Base-by-base conservation (phyloP, 768 basidiomycete genomes). In the Serendipita indica region DNA sequence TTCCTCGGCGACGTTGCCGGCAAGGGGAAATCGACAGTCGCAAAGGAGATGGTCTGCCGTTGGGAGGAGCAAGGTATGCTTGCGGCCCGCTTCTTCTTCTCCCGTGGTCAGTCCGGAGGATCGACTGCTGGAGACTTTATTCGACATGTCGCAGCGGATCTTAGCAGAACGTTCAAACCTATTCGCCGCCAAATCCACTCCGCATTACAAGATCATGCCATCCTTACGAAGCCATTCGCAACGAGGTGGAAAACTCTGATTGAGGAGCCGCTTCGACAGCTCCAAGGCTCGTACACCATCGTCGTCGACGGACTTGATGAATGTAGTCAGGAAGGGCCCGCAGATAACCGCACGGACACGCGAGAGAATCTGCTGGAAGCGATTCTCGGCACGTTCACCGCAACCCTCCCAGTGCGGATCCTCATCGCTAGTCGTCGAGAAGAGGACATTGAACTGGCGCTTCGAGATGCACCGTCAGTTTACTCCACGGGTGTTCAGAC, bases 21-120 rank as follows among this genome's bases (percentile, higher is more conserved):
- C n/a, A 43, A n/a, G n/a, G 41, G 41, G 5, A 43, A 43, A n/a
- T 43, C 41, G 41, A 43, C 41, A 43, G 27, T 43, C n/a, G 41
- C 41, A n/a, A 5, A 6, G 5, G 41, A 43, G n/a, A n/a, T 43
- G 41, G n/a, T 25, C 41, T n/a, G 27, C 27, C 5, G 41, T 7
- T 43, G 41, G 41, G 41, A 43, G 41, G n/a, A 43, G 27, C 18
- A 43, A 43, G 18, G 27, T 18, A n/a, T 43, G n/a, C 41, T 43
- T 25, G 41, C 41, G 18, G 18, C 41, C 7, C 41, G 41, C 7
- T 43, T 43, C n/a, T 43, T 43, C 41, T 43, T 43, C n/a, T 43
- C 41, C n/a, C n/a, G 41, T 43, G 41, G 41, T 5, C 18, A 43
- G 7, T 43, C 41, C 27, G 41, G 41, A 18, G 27, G 18, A n/a